Conservation (phyloP, 164 flowering plant genomes). For the Kingdonia uniflora region DNA sequence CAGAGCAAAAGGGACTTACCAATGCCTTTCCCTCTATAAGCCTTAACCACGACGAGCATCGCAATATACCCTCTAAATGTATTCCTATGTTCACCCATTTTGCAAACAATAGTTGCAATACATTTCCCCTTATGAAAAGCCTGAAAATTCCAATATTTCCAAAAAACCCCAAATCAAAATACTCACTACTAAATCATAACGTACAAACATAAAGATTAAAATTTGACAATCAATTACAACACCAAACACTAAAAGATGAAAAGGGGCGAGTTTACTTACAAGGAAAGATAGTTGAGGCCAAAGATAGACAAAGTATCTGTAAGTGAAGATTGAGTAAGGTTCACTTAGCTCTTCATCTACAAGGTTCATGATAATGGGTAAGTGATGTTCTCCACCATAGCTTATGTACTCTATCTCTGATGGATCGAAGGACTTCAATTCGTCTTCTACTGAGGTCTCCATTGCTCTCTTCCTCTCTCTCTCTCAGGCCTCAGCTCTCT, state of each 20-base stretch:
- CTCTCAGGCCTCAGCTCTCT: no score
- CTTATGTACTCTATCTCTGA: constrained; percentile 74
- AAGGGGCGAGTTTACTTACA: constrained; percentile 16
- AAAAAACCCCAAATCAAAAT: no score
- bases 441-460: no score
- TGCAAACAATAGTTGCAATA: constrained; percentile 91
- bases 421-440: no score
- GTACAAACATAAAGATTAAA: not conserved
- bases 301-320: constrained; percentile 95
- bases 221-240: not conserved
- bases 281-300: constrained; percentile 97
- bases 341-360: constrained; percentile 96
- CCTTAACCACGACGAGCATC: constrained; percentile 91
- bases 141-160: constrained; percentile 37
- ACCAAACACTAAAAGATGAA: no score
- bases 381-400: constrained; percentile 92
- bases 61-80: constrained; percentile 94
- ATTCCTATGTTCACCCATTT: constrained; percentile 92
- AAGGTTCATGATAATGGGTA: constrained; percentile 80
- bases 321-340: constrained; percentile 98
- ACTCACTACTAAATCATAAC: not conserved
- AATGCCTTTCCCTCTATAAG: constrained; percentile 86
- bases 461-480: no score
- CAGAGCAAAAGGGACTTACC: constrained; percentile 28
- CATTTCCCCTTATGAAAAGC: constrained; percentile 82